Conservation (phyloP, 768 basidiomycete species). For the Strobilomyces dryophilus region DNA sequence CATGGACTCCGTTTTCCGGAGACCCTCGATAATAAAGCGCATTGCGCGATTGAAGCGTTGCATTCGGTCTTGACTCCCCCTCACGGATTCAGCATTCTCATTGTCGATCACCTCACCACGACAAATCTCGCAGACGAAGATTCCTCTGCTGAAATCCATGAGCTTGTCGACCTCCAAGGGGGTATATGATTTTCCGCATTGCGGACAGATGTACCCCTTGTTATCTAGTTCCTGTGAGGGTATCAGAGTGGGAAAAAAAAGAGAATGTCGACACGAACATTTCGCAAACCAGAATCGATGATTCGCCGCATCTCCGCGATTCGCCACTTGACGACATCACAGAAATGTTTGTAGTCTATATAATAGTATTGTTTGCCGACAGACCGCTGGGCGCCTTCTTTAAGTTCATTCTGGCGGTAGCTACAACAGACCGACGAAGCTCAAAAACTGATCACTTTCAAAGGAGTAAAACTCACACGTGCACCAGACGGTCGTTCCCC, state of each 20-base stretch:
- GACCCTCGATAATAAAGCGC: slow-evolving; percentile 78
- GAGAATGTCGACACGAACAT: slow-evolving; percentile 46
- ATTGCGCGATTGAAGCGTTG: slow-evolving; percentile 92
- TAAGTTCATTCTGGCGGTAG: slow-evolving; percentile 87
- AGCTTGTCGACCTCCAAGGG: slow-evolving; percentile 83
- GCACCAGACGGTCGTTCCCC: slow-evolving; percentile 72
- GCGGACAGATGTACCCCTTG: slow-evolving; percentile 95
- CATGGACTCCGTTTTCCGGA: slow-evolving; percentile 88
- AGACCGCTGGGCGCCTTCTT: slow-evolving; percentile 83
- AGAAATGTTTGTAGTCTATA: slow-evolving; percentile 92
- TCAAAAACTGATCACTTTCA: slow-evolving; percentile 2
- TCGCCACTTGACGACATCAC: slow-evolving; percentile 97
- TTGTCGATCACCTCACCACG: slow-evolving; percentile 85
- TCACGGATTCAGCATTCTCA: slow-evolving; percentile 81
- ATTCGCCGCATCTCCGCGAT: slow-evolving; percentile 87
- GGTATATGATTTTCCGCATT: slow-evolving; percentile 79
- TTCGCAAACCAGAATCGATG: slow-evolving; percentile 82
- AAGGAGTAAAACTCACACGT: slow-evolving; percentile 50
- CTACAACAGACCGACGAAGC: slow-evolving; percentile 35
- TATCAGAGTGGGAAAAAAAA: background rate
- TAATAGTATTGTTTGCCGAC: slow-evolving; percentile 93
- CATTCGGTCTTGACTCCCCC: slow-evolving; percentile 91
- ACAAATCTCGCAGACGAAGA: slow-evolving; percentile 86
- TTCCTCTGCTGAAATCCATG: slow-evolving; percentile 62
- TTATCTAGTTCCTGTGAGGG: slow-evolving; percentile 81